Conservation (phyloP, 1,284 basidiomycete species). For the Agroathelia rolfsii region DNA sequence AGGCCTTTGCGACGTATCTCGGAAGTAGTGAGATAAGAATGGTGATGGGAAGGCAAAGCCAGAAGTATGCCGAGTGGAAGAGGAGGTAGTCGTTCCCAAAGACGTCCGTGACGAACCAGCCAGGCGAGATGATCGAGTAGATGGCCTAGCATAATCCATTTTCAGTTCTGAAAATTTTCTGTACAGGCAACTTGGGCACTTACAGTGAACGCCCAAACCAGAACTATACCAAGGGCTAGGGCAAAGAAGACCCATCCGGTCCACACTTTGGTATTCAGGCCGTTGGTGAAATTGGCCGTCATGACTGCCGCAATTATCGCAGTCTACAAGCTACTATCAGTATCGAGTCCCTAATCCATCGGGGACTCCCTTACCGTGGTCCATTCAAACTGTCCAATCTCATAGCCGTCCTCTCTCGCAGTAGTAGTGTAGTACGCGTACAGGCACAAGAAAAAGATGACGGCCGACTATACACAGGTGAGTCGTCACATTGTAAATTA, state of each 20-base stretch:
- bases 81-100: slow-evolving; percentile 77
- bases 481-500: too few species aligned
- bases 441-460: slow-evolving; percentile 83
- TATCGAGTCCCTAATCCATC: background rate
- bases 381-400: slow-evolving; percentile 77
- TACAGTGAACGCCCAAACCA: slow-evolving; percentile 76
- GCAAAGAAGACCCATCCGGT: slow-evolving; percentile 89
- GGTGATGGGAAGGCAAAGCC: slow-evolving; percentile 72
- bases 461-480: slow-evolving; percentile 50
- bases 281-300: slow-evolving; percentile 82
- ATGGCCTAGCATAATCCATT: slow-evolving; percentile 52
- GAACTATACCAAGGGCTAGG: slow-evolving; percentile 68
- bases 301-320: slow-evolving; percentile 85
- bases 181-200: too few species aligned
- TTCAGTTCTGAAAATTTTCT: slow-evolving; percentile 11
- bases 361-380: slow-evolving; percentile 49
- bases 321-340: slow-evolving; percentile 33
- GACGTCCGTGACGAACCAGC: slow-evolving; percentile 59
- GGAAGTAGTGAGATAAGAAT: slow-evolving; percentile 70
- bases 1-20: slow-evolving; percentile 71
- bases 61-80: slow-evolving; percentile 85
- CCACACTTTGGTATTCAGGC: slow-evolving; percentile 86
- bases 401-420: slow-evolving; percentile 75
- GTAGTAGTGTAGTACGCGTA: slow-evolving; percentile 78
- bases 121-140: slow-evolving; percentile 72